phyloP scores from a whole-genome alignment of 2,329 filamentous ascomycete genomes.

The Cordyceps militaris region DNA sequence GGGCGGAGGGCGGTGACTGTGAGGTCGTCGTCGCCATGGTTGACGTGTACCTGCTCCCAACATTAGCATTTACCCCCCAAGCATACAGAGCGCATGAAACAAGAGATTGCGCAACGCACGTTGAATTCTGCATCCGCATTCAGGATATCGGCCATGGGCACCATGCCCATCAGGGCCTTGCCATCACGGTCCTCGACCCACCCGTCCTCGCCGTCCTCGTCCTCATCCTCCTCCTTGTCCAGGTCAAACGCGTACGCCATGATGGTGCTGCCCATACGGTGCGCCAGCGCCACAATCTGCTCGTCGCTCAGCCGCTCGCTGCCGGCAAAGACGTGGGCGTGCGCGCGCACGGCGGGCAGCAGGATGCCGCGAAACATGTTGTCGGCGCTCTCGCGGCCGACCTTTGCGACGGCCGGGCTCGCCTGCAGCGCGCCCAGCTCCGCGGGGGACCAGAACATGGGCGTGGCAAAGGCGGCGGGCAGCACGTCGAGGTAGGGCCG shows the following conservation, averaged over 20 bases:
- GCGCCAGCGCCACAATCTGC: slow-evolving; percentile 49
- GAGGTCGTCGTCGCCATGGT: slow-evolving; percentile 48
- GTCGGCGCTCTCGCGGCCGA: slow-evolving; percentile 68
- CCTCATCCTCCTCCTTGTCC: slow-evolving; percentile 49
- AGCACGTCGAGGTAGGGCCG: slow-evolving; percentile 71
- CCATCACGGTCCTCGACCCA: slow-evolving; percentile 59
- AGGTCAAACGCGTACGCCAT: slow-evolving; percentile 94
- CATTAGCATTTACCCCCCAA: background rate
- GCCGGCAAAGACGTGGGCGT: slow-evolving; percentile 37
- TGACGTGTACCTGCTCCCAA: slow-evolving; percentile 41
- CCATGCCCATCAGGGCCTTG: slow-evolving; percentile 68
- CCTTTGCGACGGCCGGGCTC: slow-evolving; percentile 67
- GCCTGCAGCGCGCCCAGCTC: slow-evolving; percentile 70
- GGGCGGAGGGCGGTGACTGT: slow-evolving; percentile 64
- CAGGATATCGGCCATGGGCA: slow-evolving; percentile 82
- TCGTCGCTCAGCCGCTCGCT: slow-evolving; percentile 32
- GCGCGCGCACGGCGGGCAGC: slow-evolving; percentile 41
- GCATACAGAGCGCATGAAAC: background rate
- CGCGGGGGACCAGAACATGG: slow-evolving; percentile 77
- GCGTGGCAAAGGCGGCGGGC: slow-evolving; percentile 65
- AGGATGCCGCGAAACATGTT: slow-evolving; percentile 54
- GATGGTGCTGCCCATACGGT: slow-evolving; percentile 79
- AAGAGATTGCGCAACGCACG: slow-evolving; percentile 38
- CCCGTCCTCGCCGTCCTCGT: slow-evolving; percentile 48
- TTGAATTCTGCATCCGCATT: slow-evolving; percentile 89